Evolutionary conservation across 1,284 basidiomycete species (phyloP), one percentile per base, ranked within the genome.

Genomic region (Albatrellus sp.): DNA sequence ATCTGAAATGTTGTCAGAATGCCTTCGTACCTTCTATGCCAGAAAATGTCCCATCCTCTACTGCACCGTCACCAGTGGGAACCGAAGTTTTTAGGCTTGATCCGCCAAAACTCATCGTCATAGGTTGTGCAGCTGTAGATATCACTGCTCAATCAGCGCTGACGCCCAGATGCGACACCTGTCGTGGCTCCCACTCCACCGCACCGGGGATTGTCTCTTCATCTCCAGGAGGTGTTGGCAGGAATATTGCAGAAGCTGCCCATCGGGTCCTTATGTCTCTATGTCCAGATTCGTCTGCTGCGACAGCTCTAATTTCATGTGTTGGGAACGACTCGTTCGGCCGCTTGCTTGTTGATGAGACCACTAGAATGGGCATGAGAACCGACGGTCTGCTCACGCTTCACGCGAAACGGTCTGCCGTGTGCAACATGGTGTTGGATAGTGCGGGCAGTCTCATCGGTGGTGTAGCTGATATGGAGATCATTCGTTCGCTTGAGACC

Each of bases 201-300:
- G 72, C 74, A 6, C 90, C 91, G 0, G 96, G 94, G 8, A 65
- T 58, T 2, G 76, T 98, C 12, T 65, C 66, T 2, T 53, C 93
- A 24, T 76, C 85, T 0, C 67, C 90, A 0, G 96, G 96, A 1
- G 96, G 96, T 11, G 96, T 99, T 2, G 92, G 77, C 0, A 77
- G 93, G 19, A 99, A 99, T 59, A 79, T 98, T 40, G 90, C 93
- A 1, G 90, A 96, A 58, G 89, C 91, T 1, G 75, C 90, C 2
- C 77, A 86, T 53, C 72, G 83, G 17, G 57, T 82, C 7, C 60
- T 80, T 28, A 57, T 61, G 13, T 62, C 68, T 29, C 58, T 57
- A 37, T 60, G 63, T 19, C 52, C 62, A 19, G 54, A 54, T 10
- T 47, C 59, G 12, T 59, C 67, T 14, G 36, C 52, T 12, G 45